phyloP scores from a whole-genome alignment of 805 yeast species.

The Hanseniaspora guilliermondii region DNA sequence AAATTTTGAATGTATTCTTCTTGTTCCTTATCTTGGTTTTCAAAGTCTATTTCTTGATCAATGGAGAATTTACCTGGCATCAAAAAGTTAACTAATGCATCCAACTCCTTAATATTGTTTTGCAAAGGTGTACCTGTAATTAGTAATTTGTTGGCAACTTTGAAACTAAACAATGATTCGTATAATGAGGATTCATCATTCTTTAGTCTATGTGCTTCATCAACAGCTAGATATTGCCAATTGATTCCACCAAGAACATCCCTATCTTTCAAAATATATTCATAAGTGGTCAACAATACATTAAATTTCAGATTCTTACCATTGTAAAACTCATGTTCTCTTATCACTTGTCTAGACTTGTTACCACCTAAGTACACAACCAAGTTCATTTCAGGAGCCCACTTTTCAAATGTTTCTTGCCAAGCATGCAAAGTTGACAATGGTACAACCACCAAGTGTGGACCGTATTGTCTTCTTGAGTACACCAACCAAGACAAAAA shows the following conservation, averaged over 20 bases:
- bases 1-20: slow-evolving; percentile 78
- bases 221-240: slow-evolving; percentile 97
- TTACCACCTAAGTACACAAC: slow-evolving; percentile 89
- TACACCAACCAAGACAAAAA: slow-evolving; percentile 89
- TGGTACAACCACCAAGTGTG: slow-evolving; percentile 93
- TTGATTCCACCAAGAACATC: slow-evolving; percentile 63
- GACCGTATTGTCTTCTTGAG: slow-evolving; percentile 94
- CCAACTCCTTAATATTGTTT: slow-evolving; percentile 86
- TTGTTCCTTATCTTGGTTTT: slow-evolving; percentile 72
- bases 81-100: slow-evolving; percentile 84
- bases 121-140: slow-evolving; percentile 98
- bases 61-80: slow-evolving; percentile 90
- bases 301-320: slow-evolving; percentile 73
- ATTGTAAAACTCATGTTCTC: slow-evolving; percentile 75
- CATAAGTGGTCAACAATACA: slow-evolving; percentile 86
- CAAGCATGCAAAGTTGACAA: slow-evolving; percentile 93
- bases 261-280: slow-evolving; percentile 84
- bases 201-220: slow-evolving; percentile 93
- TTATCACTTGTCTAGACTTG: slow-evolving; percentile 64
- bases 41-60: slow-evolving; percentile 92
- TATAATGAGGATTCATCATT: slow-evolving; percentile 88
- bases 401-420: slow-evolving; percentile 96
- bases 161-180: slow-evolving; percentile 73
- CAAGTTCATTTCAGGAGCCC: slow-evolving; percentile 95
- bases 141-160: slow-evolving; percentile 68